Conservation (phyloP, 1,139 yeast genomes). For the Geotrichum klebahnii region DNA sequence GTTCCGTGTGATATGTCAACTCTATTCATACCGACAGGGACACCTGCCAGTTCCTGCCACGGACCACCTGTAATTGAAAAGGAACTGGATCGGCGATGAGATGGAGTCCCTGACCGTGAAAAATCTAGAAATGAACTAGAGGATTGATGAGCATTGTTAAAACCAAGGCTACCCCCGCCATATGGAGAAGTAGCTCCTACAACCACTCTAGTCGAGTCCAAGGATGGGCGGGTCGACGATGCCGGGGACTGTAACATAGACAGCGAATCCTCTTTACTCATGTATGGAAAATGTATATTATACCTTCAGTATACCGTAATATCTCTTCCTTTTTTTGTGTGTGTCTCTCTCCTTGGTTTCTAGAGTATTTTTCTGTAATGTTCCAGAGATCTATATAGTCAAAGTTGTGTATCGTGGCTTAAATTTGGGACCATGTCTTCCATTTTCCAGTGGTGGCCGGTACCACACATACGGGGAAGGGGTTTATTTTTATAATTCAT, state of each 20-base stretch:
- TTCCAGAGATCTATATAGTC: too few species aligned
- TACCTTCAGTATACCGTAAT: too few species aligned
- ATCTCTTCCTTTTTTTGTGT: background rate
- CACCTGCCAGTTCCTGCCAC: slow-evolving; percentile 13
- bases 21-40: slow-evolving; percentile 28
- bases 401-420: too few species aligned
- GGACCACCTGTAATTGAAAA: slow-evolving; percentile 12
- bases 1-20: slow-evolving; percentile 43
- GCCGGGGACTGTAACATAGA: slow-evolving; percentile 1
- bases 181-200: slow-evolving; percentile 7
- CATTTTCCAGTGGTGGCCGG: too few species aligned
- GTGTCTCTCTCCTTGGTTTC: too few species aligned
- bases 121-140: slow-evolving; percentile 8
- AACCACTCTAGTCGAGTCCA: slow-evolving; percentile 8
- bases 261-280: slow-evolving; percentile 6
- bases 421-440: too few species aligned
- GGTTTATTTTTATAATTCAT: too few species aligned
- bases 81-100: slow-evolving; percentile 12
- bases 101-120: slow-evolving; percentile 7
- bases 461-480: too few species aligned
- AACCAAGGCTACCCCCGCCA: background rate
- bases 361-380: too few species aligned
- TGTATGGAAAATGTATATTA: too few species aligned
- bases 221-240: slow-evolving; percentile 14
- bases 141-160: background rate